Evolutionary conservation across 495 filamentous ascomycete genomes (phyloP), one percentile per base, ranked within the genome.

Genomic region (Xylaria scruposa): DNA sequence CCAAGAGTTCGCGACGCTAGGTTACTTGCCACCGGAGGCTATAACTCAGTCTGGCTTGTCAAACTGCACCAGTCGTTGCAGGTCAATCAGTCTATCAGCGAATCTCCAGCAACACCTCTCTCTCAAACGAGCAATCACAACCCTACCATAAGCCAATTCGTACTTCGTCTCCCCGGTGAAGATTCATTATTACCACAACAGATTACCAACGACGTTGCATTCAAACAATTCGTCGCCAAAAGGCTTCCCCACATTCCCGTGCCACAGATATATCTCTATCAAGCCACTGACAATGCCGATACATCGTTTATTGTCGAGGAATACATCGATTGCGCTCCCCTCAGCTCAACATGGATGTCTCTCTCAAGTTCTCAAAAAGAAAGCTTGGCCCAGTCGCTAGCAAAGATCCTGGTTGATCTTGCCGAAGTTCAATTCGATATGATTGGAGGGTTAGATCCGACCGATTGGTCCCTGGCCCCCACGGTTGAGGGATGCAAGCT

Each of bases 241-340:
- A 51, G 15, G 7, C 62, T 65, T 21, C 62, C 62, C 24, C 62
- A 65, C 44, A 36, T 65, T 15, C 62, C 62, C 62, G 62, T 65
- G 12, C 62, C 62, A 12, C 2, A 65, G 26, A 26, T 65, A 1
- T 51, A 49, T 42, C 29, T 49, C 62, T 51, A 65, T 29, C 38
- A 49, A 2, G 62, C 62, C 44, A 65, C 62, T 24, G 1, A 44
- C 9, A 8, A 36, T 12, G 42, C 62, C 6, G 44, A 51, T n/a
- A 65, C 62, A 4, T 65, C 62, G 17, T 65, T 31, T 24, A 33
- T 36, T 8, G 62, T 65, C 4, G 62, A 65, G 51, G 62, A 65
- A 36, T 65, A 65, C 26, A 49, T 65, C 13, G 29, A 65, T 36
- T 65, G 13, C 7, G 15, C 29, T 3, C 2, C 62, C 3, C 1